phyloP scores from a whole-genome alignment of 164 flowering plant species.

The Litsea cubeba region DNA sequence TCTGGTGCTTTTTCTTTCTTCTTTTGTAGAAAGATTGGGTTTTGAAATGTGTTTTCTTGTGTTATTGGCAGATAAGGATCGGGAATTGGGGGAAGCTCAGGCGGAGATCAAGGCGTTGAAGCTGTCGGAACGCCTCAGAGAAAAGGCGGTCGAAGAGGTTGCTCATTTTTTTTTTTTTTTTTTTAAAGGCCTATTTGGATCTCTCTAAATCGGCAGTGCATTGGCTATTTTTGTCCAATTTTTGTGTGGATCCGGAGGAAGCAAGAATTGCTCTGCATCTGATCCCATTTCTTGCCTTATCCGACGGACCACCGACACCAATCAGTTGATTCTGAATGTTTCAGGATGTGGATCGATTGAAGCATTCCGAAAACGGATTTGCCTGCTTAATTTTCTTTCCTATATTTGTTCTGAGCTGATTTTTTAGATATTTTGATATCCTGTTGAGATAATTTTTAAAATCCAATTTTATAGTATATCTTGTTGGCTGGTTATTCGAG shows the following conservation, averaged over 20 bases:
- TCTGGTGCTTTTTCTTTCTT: background rate
- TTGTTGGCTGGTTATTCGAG: background rate
- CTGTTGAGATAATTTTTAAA: too few relatives aligned
- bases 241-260: too few relatives aligned
- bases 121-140: constrained; percentile 53
- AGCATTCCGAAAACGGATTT: too few relatives aligned
- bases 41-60: background rate
- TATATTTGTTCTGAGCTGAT: background rate
- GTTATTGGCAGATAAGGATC: constrained; percentile 48
- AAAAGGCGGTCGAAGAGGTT: constrained; percentile 76
- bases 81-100: constrained; percentile 62
- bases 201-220: background rate
- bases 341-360: too few relatives aligned
- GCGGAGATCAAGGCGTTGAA: constrained; percentile 58
- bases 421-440: background rate
- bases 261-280: too few relatives aligned
- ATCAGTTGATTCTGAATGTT: background rate
- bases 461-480: background rate
- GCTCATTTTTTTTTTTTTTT: background rate
- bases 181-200: background rate
- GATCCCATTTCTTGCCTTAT: background rate
- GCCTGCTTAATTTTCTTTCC: too few relatives aligned
- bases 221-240: too few relatives aligned
- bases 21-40: background rate
- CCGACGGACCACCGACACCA: background rate